A percentile compares a stretch with the other conserved stretches of the same genome.
Conservation (phyloP, 2,329 filamentous ascomycete genomes). For the Zymoseptoria pseudotritici region DNA sequence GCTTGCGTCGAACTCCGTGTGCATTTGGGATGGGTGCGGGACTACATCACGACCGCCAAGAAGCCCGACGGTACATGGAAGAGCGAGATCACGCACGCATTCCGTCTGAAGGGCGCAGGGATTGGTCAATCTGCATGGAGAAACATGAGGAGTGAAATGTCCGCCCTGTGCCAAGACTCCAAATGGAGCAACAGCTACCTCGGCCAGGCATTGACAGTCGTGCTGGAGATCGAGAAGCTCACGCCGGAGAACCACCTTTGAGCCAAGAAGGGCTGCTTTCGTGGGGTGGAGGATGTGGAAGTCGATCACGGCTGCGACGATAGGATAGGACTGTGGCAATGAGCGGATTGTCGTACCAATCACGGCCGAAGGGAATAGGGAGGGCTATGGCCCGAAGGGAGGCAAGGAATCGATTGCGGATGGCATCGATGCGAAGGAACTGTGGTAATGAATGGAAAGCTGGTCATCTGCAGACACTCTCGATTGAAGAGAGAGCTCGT, state of each 20-base stretch:
- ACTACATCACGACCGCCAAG: not conserved
- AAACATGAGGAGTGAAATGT: not conserved
- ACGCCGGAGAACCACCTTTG: too few relatives aligned
- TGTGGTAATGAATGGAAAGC: not conserved
- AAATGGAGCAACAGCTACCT: not conserved
- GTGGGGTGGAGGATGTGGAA: not conserved
- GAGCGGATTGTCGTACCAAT: not conserved
- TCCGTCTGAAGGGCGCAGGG: too few relatives aligned
- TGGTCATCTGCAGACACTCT: not conserved
- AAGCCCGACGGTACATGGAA: not conserved
- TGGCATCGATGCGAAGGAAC: not conserved
- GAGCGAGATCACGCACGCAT: too few relatives aligned
- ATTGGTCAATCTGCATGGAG: not conserved
- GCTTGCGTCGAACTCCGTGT: not conserved
- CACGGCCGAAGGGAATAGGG: not conserved
- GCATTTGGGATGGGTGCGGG: not conserved
- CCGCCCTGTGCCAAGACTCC: not conserved
- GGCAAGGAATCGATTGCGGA: not conserved
- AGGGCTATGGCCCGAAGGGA: not conserved
- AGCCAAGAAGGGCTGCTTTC: too few relatives aligned
- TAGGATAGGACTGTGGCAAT: not conserved
- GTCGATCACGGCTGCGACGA: not conserved
- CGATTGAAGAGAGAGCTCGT: not conserved
- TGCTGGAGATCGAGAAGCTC: not conserved
- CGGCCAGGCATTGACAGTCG: not conserved